Base-by-base conservation (phyloP, 495 filamentous ascomycete genomes). In the Hypomontagnella submonticulosa region DNA sequence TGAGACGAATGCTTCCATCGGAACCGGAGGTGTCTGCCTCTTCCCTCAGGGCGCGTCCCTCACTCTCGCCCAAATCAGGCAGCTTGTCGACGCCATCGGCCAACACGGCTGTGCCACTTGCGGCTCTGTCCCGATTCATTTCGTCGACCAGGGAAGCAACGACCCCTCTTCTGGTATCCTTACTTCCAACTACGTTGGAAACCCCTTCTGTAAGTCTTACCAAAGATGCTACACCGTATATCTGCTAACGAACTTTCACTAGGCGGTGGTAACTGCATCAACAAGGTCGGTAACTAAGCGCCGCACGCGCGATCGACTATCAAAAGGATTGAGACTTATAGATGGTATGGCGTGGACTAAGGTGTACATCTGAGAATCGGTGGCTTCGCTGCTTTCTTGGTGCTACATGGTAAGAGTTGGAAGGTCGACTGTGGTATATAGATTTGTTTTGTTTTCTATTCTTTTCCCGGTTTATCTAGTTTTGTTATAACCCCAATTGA, bases 131-230 rank as follows among this genome's bases (percentile, higher is more conserved):
- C 70, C 70, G 6, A 54, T 71, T 18, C 63, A 73, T 33, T 64
- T 55, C 23, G 67, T 71, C 30, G 64, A 67, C 40, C 11, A 65
- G 43, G 55, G 50, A 3, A 73, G 51, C 38, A 73, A 68, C 49
- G 46, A 71, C 48, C 70, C 70, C 4, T 37, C 41, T 1, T 27
- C 50, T 12, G 70, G 70, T 6, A 73, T 73, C 16, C 40, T 73
- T 55, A 73, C 70, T 5, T 68, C 66, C 46, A 73, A 73, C 51
- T 73, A 73, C 56, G 70, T 73, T 23, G 15, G 4, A 0, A 68
- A 63, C 41, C 70, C 70, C 30, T 30, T 12, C 52, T 71, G 63
- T 59, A 59, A 41, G 56, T 59, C 15, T 40, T 27, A 3, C 27
- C 27, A 18, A 36, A 16, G 0, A n/a, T 18, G n/a, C 4, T 27